phyloP scores from a whole-genome alignment of 2,329 filamentous ascomycete species.

The Chrysoporthe puriensis region DNA sequence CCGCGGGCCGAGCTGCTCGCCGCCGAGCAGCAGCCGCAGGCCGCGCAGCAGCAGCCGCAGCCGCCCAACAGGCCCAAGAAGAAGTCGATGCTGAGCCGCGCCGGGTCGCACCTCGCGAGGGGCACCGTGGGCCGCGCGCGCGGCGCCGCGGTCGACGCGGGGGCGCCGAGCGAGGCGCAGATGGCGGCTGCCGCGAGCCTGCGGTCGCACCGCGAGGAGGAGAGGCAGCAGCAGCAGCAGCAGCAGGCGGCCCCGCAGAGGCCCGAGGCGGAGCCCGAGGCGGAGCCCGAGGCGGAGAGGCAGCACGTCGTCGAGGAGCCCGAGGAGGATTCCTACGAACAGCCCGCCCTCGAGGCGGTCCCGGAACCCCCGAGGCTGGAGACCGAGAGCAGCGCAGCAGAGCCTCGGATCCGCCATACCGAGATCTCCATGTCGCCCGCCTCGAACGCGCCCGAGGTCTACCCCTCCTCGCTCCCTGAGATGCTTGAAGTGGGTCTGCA shows the following conservation, averaged over 20 bases:
- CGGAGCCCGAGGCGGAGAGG: constrained; percentile 29
- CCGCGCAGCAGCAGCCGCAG: constrained; percentile 43
- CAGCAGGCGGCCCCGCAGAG: not conserved
- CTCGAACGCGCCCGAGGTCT: constrained; percentile 24
- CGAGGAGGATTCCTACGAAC: constrained; percentile 22
- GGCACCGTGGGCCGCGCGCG: constrained; percentile 58
- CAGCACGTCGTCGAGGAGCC: constrained; percentile 25
- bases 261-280: not conserved
- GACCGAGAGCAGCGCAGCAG: not conserved
- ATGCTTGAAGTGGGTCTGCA: constrained; percentile 6
- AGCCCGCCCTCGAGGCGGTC: constrained; percentile 9
- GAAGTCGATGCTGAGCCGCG: constrained; percentile 42
- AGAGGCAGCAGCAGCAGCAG: constrained; percentile 29
- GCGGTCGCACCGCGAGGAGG: constrained; percentile 28
- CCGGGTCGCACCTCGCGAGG: constrained; percentile 51
- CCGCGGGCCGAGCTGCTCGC: constrained; percentile 49
- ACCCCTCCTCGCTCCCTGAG: constrained; percentile 7
- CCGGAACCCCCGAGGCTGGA: constrained; percentile 10
- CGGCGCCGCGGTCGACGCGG: constrained; percentile 49
- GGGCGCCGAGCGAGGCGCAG: constrained; percentile 20
- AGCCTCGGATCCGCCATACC: not conserved
- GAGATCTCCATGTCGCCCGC: constrained; percentile 20
- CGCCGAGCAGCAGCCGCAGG: constrained; percentile 46
- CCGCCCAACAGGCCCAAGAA: constrained; percentile 42
- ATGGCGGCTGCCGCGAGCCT: constrained; percentile 24